Evolutionary conservation across 108 stramenopile genomes (phyloP).

Genomic region (Pinguiococcus pyrenoidosus): DNA sequence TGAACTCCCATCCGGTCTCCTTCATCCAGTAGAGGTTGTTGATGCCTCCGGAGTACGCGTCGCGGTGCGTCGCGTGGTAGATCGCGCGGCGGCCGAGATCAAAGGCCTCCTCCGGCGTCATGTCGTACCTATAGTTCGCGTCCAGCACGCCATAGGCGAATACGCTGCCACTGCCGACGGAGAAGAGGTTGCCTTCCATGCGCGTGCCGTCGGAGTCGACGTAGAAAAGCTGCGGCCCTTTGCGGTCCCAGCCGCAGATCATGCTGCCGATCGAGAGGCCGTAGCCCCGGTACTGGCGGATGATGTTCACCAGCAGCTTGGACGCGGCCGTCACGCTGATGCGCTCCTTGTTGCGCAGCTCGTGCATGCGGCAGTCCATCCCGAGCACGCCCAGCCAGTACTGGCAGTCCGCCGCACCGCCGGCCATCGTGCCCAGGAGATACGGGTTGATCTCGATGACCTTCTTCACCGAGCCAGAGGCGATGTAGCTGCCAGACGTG

Average conservation of each 20-base stretch:
- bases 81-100: constrained; percentile 98
- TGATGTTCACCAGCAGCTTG: constrained; percentile 90
- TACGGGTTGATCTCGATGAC: constrained; percentile 98
- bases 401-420: constrained; percentile 91
- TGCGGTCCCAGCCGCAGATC: constrained; percentile 97
- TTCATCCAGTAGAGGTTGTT: constrained; percentile 77
- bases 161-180: constrained; percentile 93
- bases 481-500: no score
- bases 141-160: constrained; percentile 99
- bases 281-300: constrained; percentile 83
- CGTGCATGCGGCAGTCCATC: constrained; percentile 90
- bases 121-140: constrained; percentile 69
- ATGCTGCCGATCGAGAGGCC: constrained; percentile 97
- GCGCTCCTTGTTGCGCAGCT: constrained; percentile 87
- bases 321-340: constrained; percentile 94
- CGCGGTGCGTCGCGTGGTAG: constrained; percentile 97
- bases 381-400: constrained; percentile 97
- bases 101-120: constrained; percentile 96
- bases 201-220: constrained; percentile 98
- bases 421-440: constrained; percentile 99
- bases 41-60: constrained; percentile 86
- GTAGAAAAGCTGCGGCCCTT: constrained; percentile 96
- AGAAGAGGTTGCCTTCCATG: constrained; percentile 88
- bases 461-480: constrained; percentile 72
- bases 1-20: constrained; percentile 87